phyloP scores from a whole-genome alignment of 768 basidiomycete genomes.

The Cytidiella melzeri region DNA sequence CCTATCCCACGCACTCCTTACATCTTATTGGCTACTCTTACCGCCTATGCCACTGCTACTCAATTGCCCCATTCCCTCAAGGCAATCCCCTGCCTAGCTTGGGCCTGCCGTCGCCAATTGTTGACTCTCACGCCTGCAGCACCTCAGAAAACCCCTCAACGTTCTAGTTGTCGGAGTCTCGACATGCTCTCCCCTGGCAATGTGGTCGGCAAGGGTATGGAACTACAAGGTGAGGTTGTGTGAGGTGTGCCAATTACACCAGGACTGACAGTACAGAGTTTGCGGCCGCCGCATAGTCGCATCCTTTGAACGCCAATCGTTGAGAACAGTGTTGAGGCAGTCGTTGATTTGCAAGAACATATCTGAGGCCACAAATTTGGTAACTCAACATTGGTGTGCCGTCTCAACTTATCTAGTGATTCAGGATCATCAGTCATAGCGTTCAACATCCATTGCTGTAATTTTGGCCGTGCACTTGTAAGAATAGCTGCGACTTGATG shows the following conservation, averaged over 20 bases:
- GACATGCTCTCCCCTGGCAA: slow-evolving; percentile 73
- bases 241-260: slow-evolving; percentile 47
- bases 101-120: neutral
- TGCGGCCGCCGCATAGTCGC: too few relatives aligned
- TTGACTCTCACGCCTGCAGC: neutral
- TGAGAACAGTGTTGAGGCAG: too few relatives aligned
- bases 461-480: too few relatives aligned
- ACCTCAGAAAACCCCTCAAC: slow-evolving; percentile 15
- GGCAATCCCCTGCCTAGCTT: neutral
- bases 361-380: too few relatives aligned
- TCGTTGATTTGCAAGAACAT: too few relatives aligned
- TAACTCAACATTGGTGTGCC: too few relatives aligned
- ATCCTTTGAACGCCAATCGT: too few relatives aligned
- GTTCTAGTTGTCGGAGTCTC: slow-evolving; percentile 33
- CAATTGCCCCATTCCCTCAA: slow-evolving; percentile 6
- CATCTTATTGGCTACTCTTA: slow-evolving; percentile 12
- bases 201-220: slow-evolving; percentile 59
- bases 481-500: too few relatives aligned
- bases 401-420: too few relatives aligned
- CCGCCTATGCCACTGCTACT: slow-evolving; percentile 8
- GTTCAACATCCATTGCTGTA: too few relatives aligned
- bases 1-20: slow-evolving; percentile 6
- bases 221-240: slow-evolving; percentile 61
- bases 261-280: too few relatives aligned
- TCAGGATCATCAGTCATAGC: too few relatives aligned